Evolutionary conservation across 2,329 filamentous ascomycete genomes (phyloP).

Genomic region (Lojkania enalia): DNA sequence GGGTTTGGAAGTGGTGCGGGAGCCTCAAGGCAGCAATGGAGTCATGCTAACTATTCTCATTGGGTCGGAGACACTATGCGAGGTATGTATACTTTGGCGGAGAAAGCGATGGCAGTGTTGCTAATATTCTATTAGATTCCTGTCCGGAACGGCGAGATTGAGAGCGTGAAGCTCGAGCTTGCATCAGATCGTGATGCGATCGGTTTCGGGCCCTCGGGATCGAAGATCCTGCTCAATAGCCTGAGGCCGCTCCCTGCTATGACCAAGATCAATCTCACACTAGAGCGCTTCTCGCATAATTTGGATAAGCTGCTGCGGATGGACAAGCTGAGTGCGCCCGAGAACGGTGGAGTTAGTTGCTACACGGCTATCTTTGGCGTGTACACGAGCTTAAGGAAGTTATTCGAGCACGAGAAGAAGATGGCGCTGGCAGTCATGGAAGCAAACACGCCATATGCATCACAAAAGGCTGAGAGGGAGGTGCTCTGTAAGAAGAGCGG

Average conservation of each 20-base stretch:
- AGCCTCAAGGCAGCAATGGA: conserved; percentile 13
- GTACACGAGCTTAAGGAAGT: conserved; percentile 67
- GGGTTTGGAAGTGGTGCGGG: conserved; percentile 58
- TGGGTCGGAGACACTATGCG: conserved; percentile 38
- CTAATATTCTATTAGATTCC: conserved; percentile 19
- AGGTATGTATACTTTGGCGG: conserved; percentile 13
- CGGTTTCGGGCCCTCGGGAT: conserved; percentile 57
- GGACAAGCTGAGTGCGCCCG: conserved; percentile 72
- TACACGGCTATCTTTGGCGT: conserved; percentile 77
- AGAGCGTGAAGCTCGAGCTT: conserved; percentile 65
- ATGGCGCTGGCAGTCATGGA: conserved; percentile 35
- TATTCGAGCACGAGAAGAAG: conserved; percentile 72
- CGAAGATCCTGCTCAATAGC: conserved; percentile 67
- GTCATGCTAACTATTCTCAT: conserved; percentile 40
- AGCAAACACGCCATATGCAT: conserved; percentile 44
- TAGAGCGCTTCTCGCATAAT: conserved; percentile 72
- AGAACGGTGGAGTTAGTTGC: conserved; percentile 63
- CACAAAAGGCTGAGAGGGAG: conserved; percentile 57
- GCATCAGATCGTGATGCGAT: conserved; percentile 63
- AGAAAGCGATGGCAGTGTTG: conserved; percentile 9
- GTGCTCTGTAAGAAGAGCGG: conserved; percentile 73
- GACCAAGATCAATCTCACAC: conserved; percentile 68
- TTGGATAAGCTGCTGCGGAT: conserved; percentile 69
- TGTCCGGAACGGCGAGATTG: conserved; percentile 45
- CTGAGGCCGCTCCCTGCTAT: conserved; percentile 63